phyloP scores from a whole-genome alignment of 129 eudicot genomes.

The Chrysanthemum makinoi region DNA sequence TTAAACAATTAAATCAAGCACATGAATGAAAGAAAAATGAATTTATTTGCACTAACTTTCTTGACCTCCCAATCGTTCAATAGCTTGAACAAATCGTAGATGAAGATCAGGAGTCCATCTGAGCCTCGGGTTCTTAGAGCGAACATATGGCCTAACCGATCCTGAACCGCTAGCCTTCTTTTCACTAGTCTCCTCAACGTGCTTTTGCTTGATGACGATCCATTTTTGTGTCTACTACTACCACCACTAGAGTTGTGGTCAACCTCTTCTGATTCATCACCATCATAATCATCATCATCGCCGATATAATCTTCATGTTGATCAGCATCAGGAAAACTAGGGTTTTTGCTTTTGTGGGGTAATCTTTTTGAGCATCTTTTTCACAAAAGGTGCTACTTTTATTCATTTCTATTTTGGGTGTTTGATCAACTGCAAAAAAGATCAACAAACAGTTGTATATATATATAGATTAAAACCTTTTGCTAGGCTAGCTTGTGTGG shows the following conservation, averaged over 20 bases:
- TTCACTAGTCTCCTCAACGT: constrained; percentile 59
- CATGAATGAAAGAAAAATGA: not conserved
- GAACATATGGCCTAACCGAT: constrained; percentile 55
- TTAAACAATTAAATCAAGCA: not conserved
- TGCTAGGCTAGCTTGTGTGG: constrained; percentile 22
- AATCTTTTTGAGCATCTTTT: constrained; percentile 38
- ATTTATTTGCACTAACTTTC: constrained; percentile 41
- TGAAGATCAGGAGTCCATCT: constrained; percentile 77
- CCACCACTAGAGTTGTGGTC: constrained; percentile 21
- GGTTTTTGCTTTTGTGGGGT: constrained; percentile 46
- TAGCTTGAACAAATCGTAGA: constrained; percentile 60
- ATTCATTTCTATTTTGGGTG: constrained; percentile 31
- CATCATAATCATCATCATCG: constrained; percentile 16
- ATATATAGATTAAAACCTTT: not conserved
- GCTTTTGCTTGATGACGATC: constrained; percentile 62
- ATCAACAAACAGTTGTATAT: constrained; percentile 27
- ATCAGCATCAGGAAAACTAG: constrained; percentile 21
- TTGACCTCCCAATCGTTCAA: constrained; percentile 59
- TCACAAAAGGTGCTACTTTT: constrained; percentile 24
- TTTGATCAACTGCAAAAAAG: constrained; percentile 19
- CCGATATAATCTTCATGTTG: constrained; percentile 24
- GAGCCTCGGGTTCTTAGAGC: constrained; percentile 65
- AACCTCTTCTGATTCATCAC: constrained; percentile 37
- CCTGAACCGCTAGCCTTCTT: constrained; percentile 43
- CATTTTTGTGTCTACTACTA: constrained; percentile 31